Base-by-base conservation (phyloP, 495 filamentous ascomycete genomes). In the Aspergillus heteromorphus region DNA sequence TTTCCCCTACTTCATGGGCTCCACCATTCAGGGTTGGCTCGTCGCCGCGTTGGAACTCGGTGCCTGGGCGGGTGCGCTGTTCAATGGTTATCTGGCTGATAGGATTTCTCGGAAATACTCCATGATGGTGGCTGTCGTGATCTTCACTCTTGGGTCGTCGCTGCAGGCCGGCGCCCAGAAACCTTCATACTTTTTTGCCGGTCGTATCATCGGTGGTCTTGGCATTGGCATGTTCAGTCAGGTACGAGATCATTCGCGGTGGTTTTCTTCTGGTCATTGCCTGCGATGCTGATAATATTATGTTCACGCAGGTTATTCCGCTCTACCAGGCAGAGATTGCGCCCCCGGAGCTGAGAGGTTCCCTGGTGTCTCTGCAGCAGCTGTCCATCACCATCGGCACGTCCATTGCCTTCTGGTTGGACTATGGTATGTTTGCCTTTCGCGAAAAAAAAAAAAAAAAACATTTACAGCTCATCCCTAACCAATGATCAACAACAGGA, bases 41-140 rank as follows among this genome's bases (percentile, higher is more conserved):
- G 87, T 87, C 2, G 76, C 88, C 10, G 89, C 91, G 57, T 79
- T 92, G 57, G 87, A 92, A 65, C 80, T 93, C 8, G 89, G 89
- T 61, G 89, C 88, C 45, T 91, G 87, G 87, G 61, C 88, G 38
- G 89, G 89, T 42, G 83, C 86, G 7, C 74, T 92, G 41, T 81
- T 87, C 54, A 87, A 83, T 49, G 87, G 87, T 20, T 85, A 87
- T 62, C 68, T 92, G 16, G 87, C 87, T 25, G 88, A 92, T 69
- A 77, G 78, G 16, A 72, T 88, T 34, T 89, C 85, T 7, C 79
- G 89, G 20, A 91, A 91, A 72, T 92, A 87, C 66, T 79, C 83
- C 36, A 85, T 92, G 60, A 69, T 91, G 45, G 75, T 90, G 42
- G 85, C 86, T 23, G 81, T 83, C 19, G 56, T 72, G 30, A 77